phyloP scores from a whole-genome alignment of 495 filamentous ascomycete genomes.

The Astrocystis sublimbata region DNA sequence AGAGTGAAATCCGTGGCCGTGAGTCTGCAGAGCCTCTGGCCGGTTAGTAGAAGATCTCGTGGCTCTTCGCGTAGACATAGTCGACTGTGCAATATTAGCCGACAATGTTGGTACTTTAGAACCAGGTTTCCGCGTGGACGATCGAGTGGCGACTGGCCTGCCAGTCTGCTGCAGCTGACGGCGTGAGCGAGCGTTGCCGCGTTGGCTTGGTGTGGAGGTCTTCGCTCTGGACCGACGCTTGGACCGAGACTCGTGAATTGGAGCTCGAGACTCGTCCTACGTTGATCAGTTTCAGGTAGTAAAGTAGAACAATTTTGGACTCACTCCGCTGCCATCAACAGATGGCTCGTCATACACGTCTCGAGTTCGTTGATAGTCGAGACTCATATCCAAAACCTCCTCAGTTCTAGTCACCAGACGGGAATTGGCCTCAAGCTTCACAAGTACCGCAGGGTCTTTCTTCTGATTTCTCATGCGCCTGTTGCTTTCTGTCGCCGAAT shows the following conservation, averaged over 20 bases:
- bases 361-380: conserved; percentile 54
- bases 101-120: not conserved
- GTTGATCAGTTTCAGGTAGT: conserved; percentile 8
- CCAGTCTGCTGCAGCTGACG: not conserved
- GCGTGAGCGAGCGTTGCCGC: conserved; percentile 10
- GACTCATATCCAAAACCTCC: conserved; percentile 60
- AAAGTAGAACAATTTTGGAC: conserved; percentile 18
- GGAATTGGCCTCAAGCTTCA: conserved; percentile 70
- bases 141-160: conserved; percentile 14
- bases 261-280: conserved; percentile 24
- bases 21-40: conserved; percentile 23
- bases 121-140: conserved; percentile 3
- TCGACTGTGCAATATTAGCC: conserved; percentile 1
- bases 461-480: conserved; percentile 83
- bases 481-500: conserved; percentile 76
- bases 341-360: conserved; percentile 55
- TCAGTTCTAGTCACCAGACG: conserved; percentile 68
- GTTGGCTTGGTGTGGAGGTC: conserved; percentile 9
- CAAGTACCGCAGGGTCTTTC: conserved; percentile 71
- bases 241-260: conserved; percentile 11
- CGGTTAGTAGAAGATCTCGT: conserved; percentile 20
- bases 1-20: conserved; percentile 28
- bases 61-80: conserved; percentile 4
- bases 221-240: conserved; percentile 13
- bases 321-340: conserved; percentile 47